Evolutionary conservation across 176 grass and related monocot species (phyloP), one percentile per base, ranked within the genome.

Genomic region (Thalia dealbata): DNA sequence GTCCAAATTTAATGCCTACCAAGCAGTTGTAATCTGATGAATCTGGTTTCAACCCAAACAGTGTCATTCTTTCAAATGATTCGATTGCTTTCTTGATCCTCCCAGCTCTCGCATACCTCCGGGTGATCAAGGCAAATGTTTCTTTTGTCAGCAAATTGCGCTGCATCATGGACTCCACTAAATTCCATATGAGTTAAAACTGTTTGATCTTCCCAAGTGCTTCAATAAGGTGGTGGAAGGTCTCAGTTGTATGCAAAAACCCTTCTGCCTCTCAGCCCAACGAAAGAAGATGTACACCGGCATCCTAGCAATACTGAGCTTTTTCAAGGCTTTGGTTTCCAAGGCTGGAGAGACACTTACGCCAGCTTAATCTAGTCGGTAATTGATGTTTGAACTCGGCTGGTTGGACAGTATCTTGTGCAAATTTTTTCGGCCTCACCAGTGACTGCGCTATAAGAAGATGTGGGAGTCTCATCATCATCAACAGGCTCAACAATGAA

Each of bases 121-220:
- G 62, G 12, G 75, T 84, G 6, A 91, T 83, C 75, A 91, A 42
- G 50, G 69, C 78, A 79, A 88, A 83, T 4, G 89, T 91, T 19
- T 91, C 82, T 79, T 80, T 91, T 7, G 78, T 86, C 51, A 91
- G 50, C 29, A 86, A 67, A 69, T 64, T 27, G 32, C 78, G 68
- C 29, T 69, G 76, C 52, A 75, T 82, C 88, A 91, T 91, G 28
- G 75, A 30, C 50, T 91, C 88, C 43, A 91, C 84, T 67, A 91
- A 84, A 75, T 69, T 83, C 88, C 84, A 91, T 52, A 91, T 80
- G 67, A 87, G 62, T 55, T 27, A 75, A 77, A 87, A 91, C 69
- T 87, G 88, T 38, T 91, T 91, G 72, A 91, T 91, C 79, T 92
- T 92, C 14, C 86, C 86, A 12, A 92, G 89, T 19, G 89, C 86